Evolutionary conservation across 2,329 filamentous ascomycete genomes (phyloP), one percentile per base, ranked within the genome.

Genomic region (Xylaria sp.): DNA sequence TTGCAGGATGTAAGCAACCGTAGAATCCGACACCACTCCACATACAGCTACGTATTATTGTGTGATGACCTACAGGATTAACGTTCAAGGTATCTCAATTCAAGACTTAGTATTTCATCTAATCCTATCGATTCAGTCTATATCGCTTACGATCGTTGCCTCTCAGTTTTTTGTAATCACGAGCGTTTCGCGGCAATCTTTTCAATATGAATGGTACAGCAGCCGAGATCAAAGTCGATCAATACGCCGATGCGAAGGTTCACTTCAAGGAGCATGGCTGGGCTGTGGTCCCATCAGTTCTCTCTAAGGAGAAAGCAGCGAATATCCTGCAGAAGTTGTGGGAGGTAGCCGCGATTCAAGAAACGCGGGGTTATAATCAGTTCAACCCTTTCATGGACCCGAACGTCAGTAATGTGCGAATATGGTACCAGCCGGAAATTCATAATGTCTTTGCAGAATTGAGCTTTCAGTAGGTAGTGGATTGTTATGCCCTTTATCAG

Each of bases 361-460:
- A 57, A 57, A 31, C 51, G 9, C 61, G 61, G 33, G 61, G 61
- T 23, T 33, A 63, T 48, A 20, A 25, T 31, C 36, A 28, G 41
- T 63, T 63, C 39, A 63, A 63, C 39, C 61, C 61, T 10, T 63
- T 63, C 31, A 63, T 63, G 61, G 59, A 63, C 25, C 61, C 61
- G 12, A 63, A 63, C 36, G 28, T 15, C 25, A 63, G 61, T 12
- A 63, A 63, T 36, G 61, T 63, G 18, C 61, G 61, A 46, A 36
- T 63, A 48, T 63, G 61, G 61, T 63, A 63, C 33, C 61, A 63
- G 31, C 61, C 61, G 48, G 61, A 63, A 15, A 36, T 63, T 36
- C 61, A 63, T 18, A 57, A 56, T 12, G 56, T 63, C 23, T 55
- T 63, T 18, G n/a, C 36, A 2, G 61, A 63, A 15, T 25, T 63